These are phyloP conservation scores for Peniophora sp. DNA, from an alignment of 1,284 basidiomycete genomes.

Conservation along the genomic window DNA sequence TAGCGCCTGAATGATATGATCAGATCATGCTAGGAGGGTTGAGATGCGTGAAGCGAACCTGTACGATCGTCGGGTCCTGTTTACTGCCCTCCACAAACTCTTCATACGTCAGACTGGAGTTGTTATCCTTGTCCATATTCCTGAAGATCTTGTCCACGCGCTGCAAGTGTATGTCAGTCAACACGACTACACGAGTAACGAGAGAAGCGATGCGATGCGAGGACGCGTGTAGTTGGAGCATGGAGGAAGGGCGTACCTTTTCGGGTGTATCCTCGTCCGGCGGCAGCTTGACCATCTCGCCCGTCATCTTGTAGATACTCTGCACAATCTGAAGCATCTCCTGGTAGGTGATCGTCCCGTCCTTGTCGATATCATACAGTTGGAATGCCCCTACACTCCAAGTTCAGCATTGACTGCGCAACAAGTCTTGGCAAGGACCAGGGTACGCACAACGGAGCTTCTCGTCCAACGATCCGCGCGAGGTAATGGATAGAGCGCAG, in stretches of 20 bases:
- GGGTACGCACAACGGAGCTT: constrained; percentile 87
- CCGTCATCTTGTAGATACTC: constrained; percentile 98
- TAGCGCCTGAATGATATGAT: constrained; percentile 43
- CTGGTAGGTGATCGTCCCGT: constrained; percentile 94
- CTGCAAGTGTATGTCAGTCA: constrained; percentile 30
- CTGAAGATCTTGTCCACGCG: constrained; percentile 95
- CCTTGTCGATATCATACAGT: constrained; percentile 97
- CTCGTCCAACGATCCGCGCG: constrained; percentile 90
- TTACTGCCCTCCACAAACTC: constrained; percentile 97
- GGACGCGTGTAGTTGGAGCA: too few relatives aligned
- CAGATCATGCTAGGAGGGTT: constrained; percentile 6
- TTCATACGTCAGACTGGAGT: constrained; percentile 83
- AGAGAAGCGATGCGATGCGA: neutral
- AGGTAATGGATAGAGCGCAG: constrained; percentile 93
- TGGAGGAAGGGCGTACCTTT: constrained; percentile 53
- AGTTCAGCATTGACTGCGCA: constrained; percentile 4
- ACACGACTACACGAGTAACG: neutral
- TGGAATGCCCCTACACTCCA: constrained; percentile 93
- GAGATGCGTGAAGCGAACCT: constrained; percentile 45
- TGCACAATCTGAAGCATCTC: constrained; percentile 98
- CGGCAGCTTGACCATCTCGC: constrained; percentile 97
- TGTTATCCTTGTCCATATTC: constrained; percentile 90
- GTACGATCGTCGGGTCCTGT: constrained; percentile 96
- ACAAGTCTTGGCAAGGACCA: constrained; percentile 5
- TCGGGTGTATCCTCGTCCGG: constrained; percentile 98